A percentile compares a stretch with the other conserved stretches of the same genome.
Evolutionary conservation across 768 basidiomycete genomes (phyloP).

Genomic region (Baorangia bicolor): DNA sequence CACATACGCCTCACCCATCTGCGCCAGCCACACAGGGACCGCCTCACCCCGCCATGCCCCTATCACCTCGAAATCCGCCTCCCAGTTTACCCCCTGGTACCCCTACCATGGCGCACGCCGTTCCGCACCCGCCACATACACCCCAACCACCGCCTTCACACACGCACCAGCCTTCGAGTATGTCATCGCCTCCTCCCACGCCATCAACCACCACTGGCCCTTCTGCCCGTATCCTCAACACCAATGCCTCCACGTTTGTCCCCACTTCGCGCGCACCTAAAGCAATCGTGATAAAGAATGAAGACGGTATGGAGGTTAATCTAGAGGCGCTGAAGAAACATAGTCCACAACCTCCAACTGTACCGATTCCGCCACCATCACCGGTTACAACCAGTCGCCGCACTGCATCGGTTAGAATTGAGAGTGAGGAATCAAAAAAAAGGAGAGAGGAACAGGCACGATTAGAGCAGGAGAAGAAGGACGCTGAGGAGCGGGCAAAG

Average conservation of each 20-base stretch:
- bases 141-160: slow-evolving; percentile 47
- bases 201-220: slow-evolving; percentile 52
- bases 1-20: slow-evolving; percentile 42
- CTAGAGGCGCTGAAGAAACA: slow-evolving; percentile 54
- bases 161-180: slow-evolving; percentile 43
- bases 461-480: slow-evolving; percentile 39
- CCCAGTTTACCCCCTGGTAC: slow-evolving; percentile 60
- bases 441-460: slow-evolving; percentile 47
- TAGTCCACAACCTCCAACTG: slow-evolving; percentile 40
- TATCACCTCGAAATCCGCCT: slow-evolving; percentile 68
- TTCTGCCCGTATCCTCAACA: slow-evolving; percentile 49
- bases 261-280: slow-evolving; percentile 43
- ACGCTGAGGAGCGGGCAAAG: slow-evolving; percentile 38
- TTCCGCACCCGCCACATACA: slow-evolving; percentile 45
- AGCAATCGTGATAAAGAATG: slow-evolving; percentile 59
- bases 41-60: slow-evolving; percentile 52
- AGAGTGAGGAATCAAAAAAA: slow-evolving; percentile 57
- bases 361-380: slow-evolving; percentile 40
- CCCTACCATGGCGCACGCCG: slow-evolving; percentile 63
- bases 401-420: slow-evolving; percentile 53
- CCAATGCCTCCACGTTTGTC: slow-evolving; percentile 65
- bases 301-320: slow-evolving; percentile 64
- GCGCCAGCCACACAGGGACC: slow-evolving; percentile 39
- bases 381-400: slow-evolving; percentile 29
- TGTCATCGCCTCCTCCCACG: slow-evolving; percentile 65